A percentile compares a stretch with the other conserved stretches of the same genome.
Conservation (phyloP, 495 filamentous ascomycete genomes). For the Neurospora sp. region DNA sequence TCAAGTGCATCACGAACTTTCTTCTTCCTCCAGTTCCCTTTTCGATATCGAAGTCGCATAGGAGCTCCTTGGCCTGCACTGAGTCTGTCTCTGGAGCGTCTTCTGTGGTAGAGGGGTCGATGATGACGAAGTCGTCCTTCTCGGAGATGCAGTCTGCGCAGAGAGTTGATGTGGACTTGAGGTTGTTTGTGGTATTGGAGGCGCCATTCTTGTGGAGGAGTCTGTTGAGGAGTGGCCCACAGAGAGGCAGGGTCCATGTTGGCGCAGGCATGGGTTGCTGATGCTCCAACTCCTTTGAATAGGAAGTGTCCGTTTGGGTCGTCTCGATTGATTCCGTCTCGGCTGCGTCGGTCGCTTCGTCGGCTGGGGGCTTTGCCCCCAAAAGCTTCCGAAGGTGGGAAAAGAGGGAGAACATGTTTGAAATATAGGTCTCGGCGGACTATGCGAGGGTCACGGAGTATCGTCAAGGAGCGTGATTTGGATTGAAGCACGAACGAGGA, state of each 20-base stretch:
- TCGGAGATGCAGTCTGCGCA: neutral
- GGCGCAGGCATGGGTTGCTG: neutral
- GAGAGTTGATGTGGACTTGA: neutral
- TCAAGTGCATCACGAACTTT: neutral
- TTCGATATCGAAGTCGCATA: neutral
- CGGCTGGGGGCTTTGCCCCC: neutral
- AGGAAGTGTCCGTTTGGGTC: neutral
- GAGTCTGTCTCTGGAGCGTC: neutral
- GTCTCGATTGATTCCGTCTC: neutral
- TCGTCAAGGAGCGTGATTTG: neutral
- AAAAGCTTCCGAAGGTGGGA: neutral
- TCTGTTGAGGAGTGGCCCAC: neutral
- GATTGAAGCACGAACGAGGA: neutral
- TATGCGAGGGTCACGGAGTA: neutral
- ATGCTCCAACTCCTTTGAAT: neutral
- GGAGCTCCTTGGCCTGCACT: neutral
- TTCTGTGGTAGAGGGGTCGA: neutral
- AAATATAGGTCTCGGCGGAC: neutral
- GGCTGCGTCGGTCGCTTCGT: neutral
- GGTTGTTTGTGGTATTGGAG: neutral
- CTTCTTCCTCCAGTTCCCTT: neutral
- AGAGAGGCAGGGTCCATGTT: neutral
- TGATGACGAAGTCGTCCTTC: neutral
- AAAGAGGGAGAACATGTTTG: neutral
- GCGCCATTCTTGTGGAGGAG: neutral